Evolutionary conservation across 768 basidiomycete species (phyloP), one percentile per base, ranked within the genome.

Genomic region (Termitomyces sp.): DNA sequence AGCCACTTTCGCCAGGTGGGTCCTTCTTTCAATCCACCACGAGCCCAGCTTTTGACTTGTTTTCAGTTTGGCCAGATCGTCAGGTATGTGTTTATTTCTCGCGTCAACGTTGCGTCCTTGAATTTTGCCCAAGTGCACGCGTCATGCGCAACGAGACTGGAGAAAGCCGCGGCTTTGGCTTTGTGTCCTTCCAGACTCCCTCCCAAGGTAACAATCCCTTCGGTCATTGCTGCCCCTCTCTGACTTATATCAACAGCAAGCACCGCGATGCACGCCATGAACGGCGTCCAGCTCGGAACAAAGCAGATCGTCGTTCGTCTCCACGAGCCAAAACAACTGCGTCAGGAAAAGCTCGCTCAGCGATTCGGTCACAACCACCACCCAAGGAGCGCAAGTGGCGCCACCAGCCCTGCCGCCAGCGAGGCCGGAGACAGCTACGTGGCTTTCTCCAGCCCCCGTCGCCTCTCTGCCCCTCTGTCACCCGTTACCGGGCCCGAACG

Each of bases 281-380:
- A 95, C 55, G 91, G 91, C 16, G 67, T 73, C 14, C 72, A 80
- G 27, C 56, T 95, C 27, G 90, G 89, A 30, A 72, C 78, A 14
- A 92, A 94, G 67, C 83, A 88, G 53, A 78, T 96, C 39, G 87
- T 91, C 1, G 94, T 96, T 27, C 83, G 94, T 41, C 72, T 95
- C 52, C 92, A 95, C 62, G 94, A 95, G 70, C 93, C 92, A 9
- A 94, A 93, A 68, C 89, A 92, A 67, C 71, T 94, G n/a, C 81
- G 94, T 21, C 89, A 93, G 67, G 91, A 92, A 72, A 93, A 94
- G 62, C 76, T 94, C 9, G 91, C 91, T 14, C 86, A 87, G 55
- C 79, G 90, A n/a, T 92, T 89, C 64, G 83, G 81, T 6, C 83
- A 86, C 61, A 90, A 89, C 63, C 86, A 86, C 16, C 91, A 93